Evolutionary conservation across 176 grass and related monocot species (phyloP), one percentile per base, ranked within the genome.

Genomic region (Triticum turgidum): DNA sequence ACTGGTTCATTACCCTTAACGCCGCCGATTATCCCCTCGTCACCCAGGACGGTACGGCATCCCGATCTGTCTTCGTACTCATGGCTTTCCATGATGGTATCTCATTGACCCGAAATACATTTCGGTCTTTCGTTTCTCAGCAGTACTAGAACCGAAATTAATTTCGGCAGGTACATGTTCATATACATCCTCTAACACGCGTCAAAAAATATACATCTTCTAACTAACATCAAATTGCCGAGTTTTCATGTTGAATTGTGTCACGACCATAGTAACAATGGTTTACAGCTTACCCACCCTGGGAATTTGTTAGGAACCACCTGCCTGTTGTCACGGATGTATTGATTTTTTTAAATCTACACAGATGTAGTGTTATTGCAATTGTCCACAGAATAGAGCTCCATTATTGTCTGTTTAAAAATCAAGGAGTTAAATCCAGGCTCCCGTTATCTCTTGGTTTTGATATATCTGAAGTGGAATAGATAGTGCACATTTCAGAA

Each of bases 1-100:
- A 91, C 17, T 98, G 95, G 95, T 98, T 98, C 81, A 21, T 98
- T 51, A 95, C 91, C 34, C 86, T 98, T 79, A 91, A 89, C 80
- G 87, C 91, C 7, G 89, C 85, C 1, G 95, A 98, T 66, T 98
- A 98, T 65, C 95, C 95, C 22, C 85, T 98, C 20, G 79, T 93
- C 76, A 92, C 93, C 5, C 95, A 98, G 51, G 95, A 98, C 58
- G 95, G 95, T 98, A 98, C 4, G 89, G 7, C 21, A 61, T 59
- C 27, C 38, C 51, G 39, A 13, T 68, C 65, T 77, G 32, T 17
- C 11, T 30, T 67, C 20, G 37, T 58, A n/a, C 15, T 21, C 64
- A 21, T 56, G 12, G 2, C 3, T 65, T 84, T 63, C 29, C 27
- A 64, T 49, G 7, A n/a, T 78, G 49, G 6, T 69, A 49, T 81